phyloP scores from a whole-genome alignment of 768 basidiomycete species.

The Naganishia kalamii region DNA sequence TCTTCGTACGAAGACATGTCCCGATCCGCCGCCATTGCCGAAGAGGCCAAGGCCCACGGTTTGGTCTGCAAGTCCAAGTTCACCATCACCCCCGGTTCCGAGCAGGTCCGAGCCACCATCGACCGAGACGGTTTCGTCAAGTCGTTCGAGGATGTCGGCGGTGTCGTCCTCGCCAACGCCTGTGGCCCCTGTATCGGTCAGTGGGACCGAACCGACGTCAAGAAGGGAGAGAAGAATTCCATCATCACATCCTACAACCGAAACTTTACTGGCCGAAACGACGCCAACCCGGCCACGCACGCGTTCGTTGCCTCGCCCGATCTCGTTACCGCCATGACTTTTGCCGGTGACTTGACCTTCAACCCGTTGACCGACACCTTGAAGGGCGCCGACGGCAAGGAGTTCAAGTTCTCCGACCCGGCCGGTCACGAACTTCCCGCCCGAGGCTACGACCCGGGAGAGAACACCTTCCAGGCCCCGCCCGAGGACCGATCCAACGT shows the following conservation, averaged over 20 bases:
- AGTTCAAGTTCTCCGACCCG: constrained; percentile 94
- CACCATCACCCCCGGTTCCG: constrained; percentile 96
- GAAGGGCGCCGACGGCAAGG: constrained; percentile 82
- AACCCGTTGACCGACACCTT: constrained; percentile 92
- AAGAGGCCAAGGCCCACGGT: constrained; percentile 80
- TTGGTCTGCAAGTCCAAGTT: constrained; percentile 84
- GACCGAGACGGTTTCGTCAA: constrained; percentile 90
- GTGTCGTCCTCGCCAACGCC: constrained; percentile 91
- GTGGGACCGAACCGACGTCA: constrained; percentile 94
- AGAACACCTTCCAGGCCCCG: constrained; percentile 94
- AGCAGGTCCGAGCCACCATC: constrained; percentile 97
- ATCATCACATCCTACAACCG: constrained; percentile 99
- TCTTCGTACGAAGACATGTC: constrained; percentile 99
- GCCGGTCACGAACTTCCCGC: constrained; percentile 88
- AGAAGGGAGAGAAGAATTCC: constrained; percentile 94
- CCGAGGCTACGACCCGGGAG: constrained; percentile 88
- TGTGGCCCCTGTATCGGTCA: constrained; percentile 99
- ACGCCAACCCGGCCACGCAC: constrained; percentile 98
- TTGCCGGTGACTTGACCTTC: constrained; percentile 88
- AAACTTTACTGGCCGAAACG: constrained; percentile 99
- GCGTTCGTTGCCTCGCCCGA: constrained; percentile 48
- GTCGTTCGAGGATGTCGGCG: constrained; percentile 79
- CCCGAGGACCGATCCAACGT: constrained; percentile 77
- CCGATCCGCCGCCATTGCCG: constrained; percentile 87
- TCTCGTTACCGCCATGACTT: constrained; percentile 92